phyloP scores from a whole-genome alignment of 2,329 filamentous ascomycete genomes.

The Penicillium sp. region DNA sequence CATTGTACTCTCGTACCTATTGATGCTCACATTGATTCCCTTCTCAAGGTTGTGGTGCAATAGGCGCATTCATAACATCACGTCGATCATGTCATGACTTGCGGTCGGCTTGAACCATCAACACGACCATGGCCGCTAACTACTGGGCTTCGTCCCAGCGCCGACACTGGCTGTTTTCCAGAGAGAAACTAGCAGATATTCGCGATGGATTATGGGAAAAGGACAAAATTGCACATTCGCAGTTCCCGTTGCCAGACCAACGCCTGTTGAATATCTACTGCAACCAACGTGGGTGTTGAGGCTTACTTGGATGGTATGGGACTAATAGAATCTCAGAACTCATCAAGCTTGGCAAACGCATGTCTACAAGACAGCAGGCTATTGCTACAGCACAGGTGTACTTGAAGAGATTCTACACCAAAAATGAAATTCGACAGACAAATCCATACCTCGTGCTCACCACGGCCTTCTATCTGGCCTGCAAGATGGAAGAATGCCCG shows the following conservation, averaged over 20 bases:
- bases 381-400: conserved; percentile 94
- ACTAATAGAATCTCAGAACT: conserved; percentile 60
- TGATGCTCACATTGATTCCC: background rate
- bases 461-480: conserved; percentile 92
- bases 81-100: conserved; percentile 5
- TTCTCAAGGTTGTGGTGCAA: background rate
- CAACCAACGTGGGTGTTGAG: conserved; percentile 69
- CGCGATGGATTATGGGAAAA: conserved; percentile 76
- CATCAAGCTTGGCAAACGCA: conserved; percentile 77
- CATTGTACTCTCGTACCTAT: background rate
- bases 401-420: conserved; percentile 88
- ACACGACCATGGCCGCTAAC: conserved; percentile 75
- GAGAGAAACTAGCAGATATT: conserved; percentile 73
- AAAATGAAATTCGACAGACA: conserved; percentile 85
- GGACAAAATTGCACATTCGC: conserved; percentile 71
- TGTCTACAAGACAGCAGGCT: conserved; percentile 84
- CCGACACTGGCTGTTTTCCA: conserved; percentile 86
- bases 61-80: background rate
- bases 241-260: conserved; percentile 79
- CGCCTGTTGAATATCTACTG: conserved; percentile 89
- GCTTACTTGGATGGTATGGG: background rate
- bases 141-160: conserved; percentile 96
- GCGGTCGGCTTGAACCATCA: conserved; percentile 1
- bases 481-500: conserved; percentile 96
- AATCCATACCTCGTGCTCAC: conserved; percentile 91